Evolutionary conservation across 768 basidiomycete genomes (phyloP).

Genomic region (Collybia sp.): DNA sequence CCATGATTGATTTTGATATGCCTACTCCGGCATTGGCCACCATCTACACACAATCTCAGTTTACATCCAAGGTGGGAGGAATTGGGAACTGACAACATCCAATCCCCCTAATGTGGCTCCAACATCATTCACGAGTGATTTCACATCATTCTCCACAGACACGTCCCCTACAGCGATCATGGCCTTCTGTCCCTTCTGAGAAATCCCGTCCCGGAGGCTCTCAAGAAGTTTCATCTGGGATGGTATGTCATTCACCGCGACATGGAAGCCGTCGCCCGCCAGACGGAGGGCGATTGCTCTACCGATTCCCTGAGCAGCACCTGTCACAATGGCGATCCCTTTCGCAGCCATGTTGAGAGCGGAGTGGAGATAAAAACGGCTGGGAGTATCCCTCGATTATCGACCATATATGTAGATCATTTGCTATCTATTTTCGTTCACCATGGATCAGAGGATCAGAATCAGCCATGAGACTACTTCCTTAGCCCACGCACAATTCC

Average conservation of each 20-base stretch:
- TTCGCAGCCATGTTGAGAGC: background rate
- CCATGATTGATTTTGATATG: background rate
- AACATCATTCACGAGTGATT: slow-evolving; percentile 2
- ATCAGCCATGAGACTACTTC: too few relatives aligned
- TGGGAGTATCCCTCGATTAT: background rate
- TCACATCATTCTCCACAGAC: slow-evolving; percentile 4
- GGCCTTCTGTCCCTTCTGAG: background rate
- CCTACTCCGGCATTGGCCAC: slow-evolving; percentile 24
- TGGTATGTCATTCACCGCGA: slow-evolving; percentile 29
- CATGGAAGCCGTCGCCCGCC: slow-evolving; percentile 31
- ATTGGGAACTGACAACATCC: slow-evolving; percentile 3
- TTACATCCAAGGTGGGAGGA: background rate
- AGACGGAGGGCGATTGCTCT: slow-evolving; percentile 33
- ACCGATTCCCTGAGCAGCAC: slow-evolving; percentile 36
- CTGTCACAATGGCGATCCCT: slow-evolving; percentile 33
- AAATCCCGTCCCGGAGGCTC: background rate
- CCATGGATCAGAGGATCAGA: too few relatives aligned
- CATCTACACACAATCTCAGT: slow-evolving; percentile 17
- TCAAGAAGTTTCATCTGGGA: background rate
- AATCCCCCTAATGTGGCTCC: slow-evolving; percentile 3
- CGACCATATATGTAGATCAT: background rate
- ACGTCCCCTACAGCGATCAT: slow-evolving; percentile 5
- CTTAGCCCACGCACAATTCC: too few relatives aligned
- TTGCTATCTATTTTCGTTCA: too few relatives aligned
- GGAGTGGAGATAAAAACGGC: background rate